These are phyloP conservation scores for Stipa capillata DNA, from an alignment of 176 grass and related monocot species.

Conservation along the genomic window DNA sequence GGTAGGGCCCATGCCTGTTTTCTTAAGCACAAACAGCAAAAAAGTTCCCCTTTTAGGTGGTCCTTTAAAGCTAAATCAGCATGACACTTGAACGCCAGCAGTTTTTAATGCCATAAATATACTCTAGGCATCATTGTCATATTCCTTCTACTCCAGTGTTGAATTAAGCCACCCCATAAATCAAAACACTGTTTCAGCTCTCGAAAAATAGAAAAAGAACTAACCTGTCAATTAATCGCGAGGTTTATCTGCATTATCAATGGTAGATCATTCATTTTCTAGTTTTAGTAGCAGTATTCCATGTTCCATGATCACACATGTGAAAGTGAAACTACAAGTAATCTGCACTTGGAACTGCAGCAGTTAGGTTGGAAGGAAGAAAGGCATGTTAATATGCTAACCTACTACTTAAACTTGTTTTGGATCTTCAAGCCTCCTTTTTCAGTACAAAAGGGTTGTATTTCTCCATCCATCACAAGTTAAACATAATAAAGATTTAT, in stretches of 20 bases:
- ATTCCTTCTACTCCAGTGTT: conserved; percentile 15
- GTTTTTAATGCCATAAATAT: conserved; percentile 37
- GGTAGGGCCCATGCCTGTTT: conserved; percentile 33
- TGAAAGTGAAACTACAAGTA: neutral
- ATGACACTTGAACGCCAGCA: conserved; percentile 47
- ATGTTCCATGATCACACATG: neutral
- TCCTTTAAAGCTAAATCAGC: conserved; percentile 45
- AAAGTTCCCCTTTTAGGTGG: conserved; percentile 16
- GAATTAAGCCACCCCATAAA: conserved; percentile 29
- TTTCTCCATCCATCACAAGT: conserved; percentile 12
- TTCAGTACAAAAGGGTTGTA: conserved; percentile 5
- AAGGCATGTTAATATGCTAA: no score
- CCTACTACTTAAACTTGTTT: conserved; percentile 16
- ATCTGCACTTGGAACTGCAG: neutral
- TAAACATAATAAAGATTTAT: conserved; percentile 20
- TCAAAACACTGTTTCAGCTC: conserved; percentile 36
- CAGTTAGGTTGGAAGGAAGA: no score
- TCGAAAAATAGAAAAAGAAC: conserved; percentile 6
- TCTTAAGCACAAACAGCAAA: conserved; percentile 27
- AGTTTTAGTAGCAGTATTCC: neutral
- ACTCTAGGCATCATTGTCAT: conserved; percentile 37
- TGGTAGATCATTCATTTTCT: no score
- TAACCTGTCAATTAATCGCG: conserved; percentile 17
- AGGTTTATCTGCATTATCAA: conserved; percentile 8
- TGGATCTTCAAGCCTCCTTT: conserved; percentile 10